Conservation (phyloP, 305 asterid species). For the Euphrasia arctica region DNA sequence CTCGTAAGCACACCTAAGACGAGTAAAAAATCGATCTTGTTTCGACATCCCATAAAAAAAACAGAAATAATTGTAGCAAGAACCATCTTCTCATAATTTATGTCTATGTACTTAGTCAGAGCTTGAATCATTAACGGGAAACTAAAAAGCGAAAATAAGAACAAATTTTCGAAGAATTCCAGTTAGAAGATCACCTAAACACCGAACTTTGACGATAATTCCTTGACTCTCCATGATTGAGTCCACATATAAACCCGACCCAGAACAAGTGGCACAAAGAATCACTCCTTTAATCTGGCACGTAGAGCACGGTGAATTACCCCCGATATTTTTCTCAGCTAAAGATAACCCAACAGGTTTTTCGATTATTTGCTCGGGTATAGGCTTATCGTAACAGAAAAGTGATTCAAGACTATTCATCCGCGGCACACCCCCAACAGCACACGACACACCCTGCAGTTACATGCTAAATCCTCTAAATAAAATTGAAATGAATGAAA, state of each 20-base stretch:
- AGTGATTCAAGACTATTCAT: slow-evolving; percentile 72
- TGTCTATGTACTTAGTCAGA: not conserved
- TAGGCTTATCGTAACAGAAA: slow-evolving; percentile 68
- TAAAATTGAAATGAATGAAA: slow-evolving; percentile 10
- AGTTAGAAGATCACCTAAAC: slow-evolving; percentile 51
- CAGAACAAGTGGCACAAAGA: slow-evolving; percentile 79
- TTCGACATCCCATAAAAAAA: not conserved
- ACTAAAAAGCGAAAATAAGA: not conserved
- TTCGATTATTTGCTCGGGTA: slow-evolving; percentile 85
- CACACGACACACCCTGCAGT: slow-evolving; percentile 45
- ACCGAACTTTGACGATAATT: slow-evolving; percentile 87
- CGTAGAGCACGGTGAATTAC: slow-evolving; percentile 50
- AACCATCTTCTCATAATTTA: not conserved
- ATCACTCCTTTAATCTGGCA: slow-evolving; percentile 83
- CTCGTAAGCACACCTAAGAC: no score
- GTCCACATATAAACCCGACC: slow-evolving; percentile 90
- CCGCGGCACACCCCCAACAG: slow-evolving; percentile 43
- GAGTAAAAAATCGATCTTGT: no score
- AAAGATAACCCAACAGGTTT: slow-evolving; percentile 65
- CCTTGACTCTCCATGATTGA: slow-evolving; percentile 96
- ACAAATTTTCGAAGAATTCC: not conserved
- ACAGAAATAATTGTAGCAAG: not conserved
- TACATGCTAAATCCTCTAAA: slow-evolving; percentile 5
- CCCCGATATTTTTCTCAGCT: slow-evolving; percentile 56
- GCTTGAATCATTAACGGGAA: not conserved